Conservation (phyloP, 129 eudicot species). For the Artemisia argyi region DNA sequence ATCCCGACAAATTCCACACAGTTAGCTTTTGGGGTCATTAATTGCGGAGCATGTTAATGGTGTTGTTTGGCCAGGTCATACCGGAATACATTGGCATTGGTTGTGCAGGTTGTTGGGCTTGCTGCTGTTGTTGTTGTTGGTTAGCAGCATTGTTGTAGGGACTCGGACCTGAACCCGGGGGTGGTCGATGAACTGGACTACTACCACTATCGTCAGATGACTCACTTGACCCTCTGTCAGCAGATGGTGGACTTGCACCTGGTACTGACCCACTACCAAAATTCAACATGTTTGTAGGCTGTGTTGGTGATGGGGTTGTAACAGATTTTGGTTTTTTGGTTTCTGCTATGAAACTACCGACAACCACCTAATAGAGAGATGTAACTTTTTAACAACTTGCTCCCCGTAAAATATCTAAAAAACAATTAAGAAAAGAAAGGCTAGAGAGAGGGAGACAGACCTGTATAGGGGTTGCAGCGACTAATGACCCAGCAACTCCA, state of each 20-base stretch:
- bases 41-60: slow-evolving; percentile 60
- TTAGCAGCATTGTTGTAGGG: slow-evolving; percentile 44
- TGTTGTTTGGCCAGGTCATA: slow-evolving; percentile 68
- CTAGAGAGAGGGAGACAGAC: slow-evolving; percentile 23
- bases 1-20: slow-evolving; percentile 1
- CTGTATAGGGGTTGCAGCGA: slow-evolving; percentile 88
- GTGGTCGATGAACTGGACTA: slow-evolving; percentile 40
- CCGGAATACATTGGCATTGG: slow-evolving; percentile 54
- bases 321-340: slow-evolving; percentile 65
- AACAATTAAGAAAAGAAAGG: no score
- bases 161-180: slow-evolving; percentile 17
- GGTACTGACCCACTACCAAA: slow-evolving; percentile 53
- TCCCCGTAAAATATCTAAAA: no score
- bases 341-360: slow-evolving; percentile 83
- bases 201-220: slow-evolving; percentile 70
- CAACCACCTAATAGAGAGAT: slow-evolving; percentile 56
- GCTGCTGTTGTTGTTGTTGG: slow-evolving; percentile 29
- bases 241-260: slow-evolving; percentile 59
- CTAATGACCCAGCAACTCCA: slow-evolving; percentile 75
- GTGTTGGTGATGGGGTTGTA: slow-evolving; percentile 41
- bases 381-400: no score
- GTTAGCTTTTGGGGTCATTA: slow-evolving; percentile 17
- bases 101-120: slow-evolving; percentile 27
- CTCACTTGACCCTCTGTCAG: slow-evolving; percentile 71
- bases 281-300: slow-evolving; percentile 60